Base-by-base conservation (phyloP, 1,284 basidiomycete species). In the Sphaerobolus stellatus region DNA sequence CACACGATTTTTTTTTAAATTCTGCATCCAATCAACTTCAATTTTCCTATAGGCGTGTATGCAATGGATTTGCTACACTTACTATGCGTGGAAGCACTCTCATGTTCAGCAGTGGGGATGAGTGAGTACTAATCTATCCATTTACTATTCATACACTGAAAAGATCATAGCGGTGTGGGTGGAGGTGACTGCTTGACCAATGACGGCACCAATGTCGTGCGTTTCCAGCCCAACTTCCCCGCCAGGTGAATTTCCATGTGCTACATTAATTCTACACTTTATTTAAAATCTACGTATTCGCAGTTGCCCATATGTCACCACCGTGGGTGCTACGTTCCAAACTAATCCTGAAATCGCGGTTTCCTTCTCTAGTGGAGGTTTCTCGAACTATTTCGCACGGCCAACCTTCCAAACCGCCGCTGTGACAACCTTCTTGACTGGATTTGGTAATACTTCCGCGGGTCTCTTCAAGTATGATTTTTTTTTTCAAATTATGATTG, bases 101-200 rank as follows among this genome's bases (percentile, higher is more conserved):
- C 9, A 20, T 43, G 61, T 88, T 84, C 71, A 80, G 82, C 18
- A 83, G 81, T 52, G 87, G 87, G 52, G 87, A 84, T 59, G 68
- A 64, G 48, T 50, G 24, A 13, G 46, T 48, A 16, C 24, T 44
- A 49, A 18, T 57, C 48, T 25, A 31, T 18, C 29, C 31, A 20
- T n/a, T 31, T 33, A 1, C 31, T 34, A 20, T 18, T 36, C 11
- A 36, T 18, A 36, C 33, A 11, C 18, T 36, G 33, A 20, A 4
- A 8, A 46, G 48, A 49, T 16, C 66, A 68, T 75, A 24, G 40
- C n/a, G 40, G 40, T 43, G 40, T 43, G 40, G 40, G 40, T 20
- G 8, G 6, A 9, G 40, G 40, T 8, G 18, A 20, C 25, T 43
- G 40, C n/a, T 9, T 43, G 18, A 43, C 18, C n/a, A 43, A 43